Percentiles rank a stretch among this genome's conserved stretches.
Evolutionary conservation across 345 rosid genomes (phyloP).

Genomic region (Abelmoschus esculentus): DNA sequence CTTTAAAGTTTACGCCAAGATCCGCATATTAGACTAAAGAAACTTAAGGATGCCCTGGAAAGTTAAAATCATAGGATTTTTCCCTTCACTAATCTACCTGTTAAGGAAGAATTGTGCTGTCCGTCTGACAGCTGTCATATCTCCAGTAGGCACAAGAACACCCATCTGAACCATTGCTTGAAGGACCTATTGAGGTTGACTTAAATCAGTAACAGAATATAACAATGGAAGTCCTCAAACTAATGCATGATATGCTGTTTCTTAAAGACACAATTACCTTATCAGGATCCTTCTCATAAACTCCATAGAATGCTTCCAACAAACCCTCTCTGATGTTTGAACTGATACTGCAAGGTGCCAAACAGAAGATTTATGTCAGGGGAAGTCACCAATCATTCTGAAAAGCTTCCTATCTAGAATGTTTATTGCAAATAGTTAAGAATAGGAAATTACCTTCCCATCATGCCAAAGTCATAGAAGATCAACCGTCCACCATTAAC

Average conservation of each 20-base stretch:
- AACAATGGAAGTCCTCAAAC: slow-evolving; percentile 5
- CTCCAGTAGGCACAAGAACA: slow-evolving; percentile 99
- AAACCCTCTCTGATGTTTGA: slow-evolving; percentile 91
- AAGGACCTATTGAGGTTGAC: slow-evolving; percentile 47
- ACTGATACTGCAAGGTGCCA: slow-evolving; percentile 59
- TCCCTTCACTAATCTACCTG: slow-evolving; percentile 36
- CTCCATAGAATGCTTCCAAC: slow-evolving; percentile 79
- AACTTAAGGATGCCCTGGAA: not conserved
- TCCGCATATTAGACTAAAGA: not conserved
- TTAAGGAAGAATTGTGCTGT: slow-evolving; percentile 92
- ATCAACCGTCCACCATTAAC: slow-evolving; percentile 95
- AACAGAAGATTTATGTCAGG: not conserved
- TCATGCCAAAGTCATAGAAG: slow-evolving; percentile 98
- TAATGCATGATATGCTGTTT: slow-evolving; percentile 3
- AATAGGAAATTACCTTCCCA: slow-evolving; percentile 75
- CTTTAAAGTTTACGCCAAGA: not conserved
- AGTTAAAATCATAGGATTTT: not conserved
- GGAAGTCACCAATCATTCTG: slow-evolving; percentile 14
- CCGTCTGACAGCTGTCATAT: slow-evolving; percentile 89
- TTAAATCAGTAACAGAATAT: not conserved
- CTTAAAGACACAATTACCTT: slow-evolving; percentile 46
- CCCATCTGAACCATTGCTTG: slow-evolving; percentile 98
- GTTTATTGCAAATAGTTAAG: slow-evolving; percentile 1
- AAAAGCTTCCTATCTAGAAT: slow-evolving; percentile 1
- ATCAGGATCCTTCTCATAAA: slow-evolving; percentile 92